Evolutionary conservation across 2,329 filamentous ascomycete species (phyloP).

Genomic region (Leptoxyphium fumago): DNA sequence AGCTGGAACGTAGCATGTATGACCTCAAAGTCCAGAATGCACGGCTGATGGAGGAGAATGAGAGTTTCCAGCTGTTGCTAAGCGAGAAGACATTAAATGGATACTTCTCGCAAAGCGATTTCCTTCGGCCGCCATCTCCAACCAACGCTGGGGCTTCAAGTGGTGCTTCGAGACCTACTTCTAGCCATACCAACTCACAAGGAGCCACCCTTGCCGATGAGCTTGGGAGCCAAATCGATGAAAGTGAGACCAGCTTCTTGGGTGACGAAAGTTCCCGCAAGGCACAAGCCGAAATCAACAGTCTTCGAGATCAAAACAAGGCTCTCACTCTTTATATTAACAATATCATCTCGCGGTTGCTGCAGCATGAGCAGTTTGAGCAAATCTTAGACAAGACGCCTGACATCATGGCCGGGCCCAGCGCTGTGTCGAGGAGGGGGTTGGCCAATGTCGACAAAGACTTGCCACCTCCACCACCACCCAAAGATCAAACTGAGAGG

Average conservation of each 20-base stretch:
- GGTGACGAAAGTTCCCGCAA: conserved; percentile 47
- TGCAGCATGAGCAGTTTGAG: conserved; percentile 91
- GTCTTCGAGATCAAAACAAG: conserved; percentile 86
- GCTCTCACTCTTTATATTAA: conserved; percentile 95
- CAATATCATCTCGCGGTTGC: conserved; percentile 90
- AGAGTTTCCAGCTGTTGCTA: conserved; percentile 89
- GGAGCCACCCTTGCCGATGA: conserved; percentile 71
- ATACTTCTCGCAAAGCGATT: conserved; percentile 67
- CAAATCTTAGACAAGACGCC: conserved; percentile 74
- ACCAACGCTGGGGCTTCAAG: neutral
- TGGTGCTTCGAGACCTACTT: conserved; percentile 8
- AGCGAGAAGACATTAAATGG: conserved; percentile 92
- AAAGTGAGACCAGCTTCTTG: conserved; percentile 22
- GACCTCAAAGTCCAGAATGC: conserved; percentile 94
- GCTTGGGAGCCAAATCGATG: conserved; percentile 50
- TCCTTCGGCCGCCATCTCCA: conserved; percentile 44
- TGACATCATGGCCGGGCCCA: conserved; percentile 39
- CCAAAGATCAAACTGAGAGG: conserved; percentile 28
- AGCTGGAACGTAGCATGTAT: conserved; percentile 80
- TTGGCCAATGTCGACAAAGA: conserved; percentile 29
- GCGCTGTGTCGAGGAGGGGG: conserved; percentile 12
- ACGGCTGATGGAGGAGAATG: conserved; percentile 93
- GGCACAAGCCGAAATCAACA: conserved; percentile 64
- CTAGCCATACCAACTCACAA: conserved; percentile 13
- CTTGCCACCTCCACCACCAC: conserved; percentile 74